Evolutionary conservation across 202 grass and related monocot species (phyloP), one percentile per base, ranked within the genome.

Genomic region (Carex sylvatica): DNA sequence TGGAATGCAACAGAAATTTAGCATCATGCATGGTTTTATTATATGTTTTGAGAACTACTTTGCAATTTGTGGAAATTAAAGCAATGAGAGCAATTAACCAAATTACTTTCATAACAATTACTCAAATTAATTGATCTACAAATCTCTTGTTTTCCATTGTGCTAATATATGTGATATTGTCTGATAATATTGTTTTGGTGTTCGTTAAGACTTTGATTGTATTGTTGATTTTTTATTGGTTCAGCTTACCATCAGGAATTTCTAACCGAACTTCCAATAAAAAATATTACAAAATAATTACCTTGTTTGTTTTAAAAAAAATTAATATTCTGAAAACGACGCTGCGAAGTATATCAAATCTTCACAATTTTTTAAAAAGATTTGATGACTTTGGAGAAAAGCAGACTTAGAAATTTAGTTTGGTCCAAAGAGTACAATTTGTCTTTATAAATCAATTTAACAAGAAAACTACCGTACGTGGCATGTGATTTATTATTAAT

Each of bases 401-500:
- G 24, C 11, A 4, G 49, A 18, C 14, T 18, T 55, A 9, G 26
- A 7, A 55, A 54, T 51, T 31, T 42, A 13, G 13, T 31, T 33
- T 31, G 49, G 24, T 42, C 10, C 18, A 49, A 19, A 66, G 3
- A 59, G 63, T 30, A 4, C 49, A 75, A 26, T 26, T 10, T 54
- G 23, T 4, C 51, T 8, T 77, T 35, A 58, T 77, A 58, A 72
- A 58, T 77, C 12, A 36, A 58, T 31, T 19, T 2, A 58, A 71
- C 14, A 59, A 2, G 13, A 28, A 28, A 58, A 56, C 28, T 76
- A 35, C 15, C 28, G 10, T 28, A 28, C 28, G 28, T 18, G 12
- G 49, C 51, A 76, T 56, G 72, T 76, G 72, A 76, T 56, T 33
- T 76, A 30, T 76, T 56, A 31, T 33, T n/a, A 55, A 16, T 76